phyloP scores from a whole-genome alignment of 2,329 filamentous ascomycete genomes.

The Teratosphaeria epicoccoides region DNA sequence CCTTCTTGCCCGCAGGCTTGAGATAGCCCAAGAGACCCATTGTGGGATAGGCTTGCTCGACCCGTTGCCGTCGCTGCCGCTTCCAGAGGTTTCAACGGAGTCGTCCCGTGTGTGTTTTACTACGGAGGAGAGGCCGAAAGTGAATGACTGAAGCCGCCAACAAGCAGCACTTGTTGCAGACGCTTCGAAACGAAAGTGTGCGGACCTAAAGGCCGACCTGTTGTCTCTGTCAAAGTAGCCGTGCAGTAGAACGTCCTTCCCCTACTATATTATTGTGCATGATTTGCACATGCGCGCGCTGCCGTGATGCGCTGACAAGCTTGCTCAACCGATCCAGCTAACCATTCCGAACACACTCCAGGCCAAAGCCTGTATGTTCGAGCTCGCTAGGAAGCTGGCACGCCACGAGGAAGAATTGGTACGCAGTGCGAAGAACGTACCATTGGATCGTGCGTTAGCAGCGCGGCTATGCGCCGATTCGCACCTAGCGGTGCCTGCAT shows the following conservation, averaged over 20 bases:
- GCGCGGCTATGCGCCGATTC: not conserved
- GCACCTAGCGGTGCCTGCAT: not conserved
- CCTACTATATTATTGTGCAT: not conserved
- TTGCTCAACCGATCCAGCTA: not conserved
- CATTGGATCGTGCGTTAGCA: not conserved
- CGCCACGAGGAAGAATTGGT: not conserved
- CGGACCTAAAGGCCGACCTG: slow-evolving; percentile 3
- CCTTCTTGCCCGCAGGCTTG: slow-evolving; percentile 8
- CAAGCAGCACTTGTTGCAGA: slow-evolving; percentile 5
- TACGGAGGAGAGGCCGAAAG: not conserved
- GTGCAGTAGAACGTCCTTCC: not conserved
- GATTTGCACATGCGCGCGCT: not conserved
- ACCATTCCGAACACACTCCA: not conserved
- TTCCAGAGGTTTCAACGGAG: not conserved
- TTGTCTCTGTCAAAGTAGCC: not conserved
- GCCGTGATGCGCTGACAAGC: not conserved
- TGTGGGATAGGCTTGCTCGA: not conserved
- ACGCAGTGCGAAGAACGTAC: not conserved
- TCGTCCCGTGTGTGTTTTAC: not conserved
- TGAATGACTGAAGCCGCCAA: slow-evolving; percentile 7
- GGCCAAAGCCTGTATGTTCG: not conserved
- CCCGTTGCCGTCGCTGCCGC: not conserved
- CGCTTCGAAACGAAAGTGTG: slow-evolving; percentile 6
- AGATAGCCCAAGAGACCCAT: slow-evolving; percentile 31
- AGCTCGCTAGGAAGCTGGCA: not conserved